Evolutionary conservation across 139 green algal species (phyloP), one percentile per base, ranked within the genome.

Genomic region (Coelastrella sp.): DNA sequence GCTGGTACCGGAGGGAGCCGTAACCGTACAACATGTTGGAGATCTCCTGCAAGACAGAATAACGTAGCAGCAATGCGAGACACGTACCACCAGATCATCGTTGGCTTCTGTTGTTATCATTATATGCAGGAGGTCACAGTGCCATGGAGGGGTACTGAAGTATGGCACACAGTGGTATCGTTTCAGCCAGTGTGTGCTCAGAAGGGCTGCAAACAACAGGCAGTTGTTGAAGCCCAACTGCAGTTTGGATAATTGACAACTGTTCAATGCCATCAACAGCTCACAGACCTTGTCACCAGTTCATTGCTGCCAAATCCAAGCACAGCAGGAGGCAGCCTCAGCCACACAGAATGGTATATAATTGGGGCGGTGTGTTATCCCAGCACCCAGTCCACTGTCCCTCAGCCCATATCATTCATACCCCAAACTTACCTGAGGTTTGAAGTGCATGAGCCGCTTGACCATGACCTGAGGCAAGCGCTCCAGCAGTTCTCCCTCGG

Each of bases 21-120:
- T 88, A 91, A 58, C 80, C 80, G 27, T 91, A 91, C 78, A 91
- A 60, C 15, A 91, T 80, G 70, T 84, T 88, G 70, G 58, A 85
- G 56, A 91, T 56, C 81, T 91, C 88, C 88, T 90, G 63, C 76
- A 59, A 22, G 19, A 59, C 24, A 12, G 9, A 80, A 17, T 0
- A 80, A 17, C 22, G 9, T 10, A 76, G 35, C 35, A 49, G 35
- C 35, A 49, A 49, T 49, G 35, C 35, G 35, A 49, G 35, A 3
- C 35, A 49, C 35, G 35, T 49, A 49, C 35, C 35, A 49, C 35
- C 1, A 49, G 35, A 5, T 49, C 35, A 49, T 49, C 3, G 35
- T 3, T 49, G 1, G 3, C 35, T 49, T 49, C 63, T 70, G 63
- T 3, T 70, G 63, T 70, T 5, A 49, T 49, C 35, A 49, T 49